Conservation (phyloP, 805 yeast genomes). For the Zygoascus flipseniorum region DNA sequence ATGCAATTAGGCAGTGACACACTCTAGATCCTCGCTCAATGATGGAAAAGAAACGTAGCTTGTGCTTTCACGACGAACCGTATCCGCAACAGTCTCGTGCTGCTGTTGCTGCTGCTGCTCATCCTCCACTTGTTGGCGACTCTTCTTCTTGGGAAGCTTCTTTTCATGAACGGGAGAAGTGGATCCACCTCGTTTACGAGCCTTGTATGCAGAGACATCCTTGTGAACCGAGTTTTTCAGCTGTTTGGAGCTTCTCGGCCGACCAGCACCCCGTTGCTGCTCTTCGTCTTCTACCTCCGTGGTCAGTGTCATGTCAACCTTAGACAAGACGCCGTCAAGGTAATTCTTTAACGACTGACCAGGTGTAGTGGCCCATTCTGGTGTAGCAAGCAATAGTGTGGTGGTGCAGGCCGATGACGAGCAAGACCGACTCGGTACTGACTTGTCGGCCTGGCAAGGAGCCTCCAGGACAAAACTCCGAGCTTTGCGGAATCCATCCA, state of each 20-base stretch:
- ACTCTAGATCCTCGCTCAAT: slow-evolving; percentile 5
- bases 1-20: neutral
- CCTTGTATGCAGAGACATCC: neutral
- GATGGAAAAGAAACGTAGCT: slow-evolving; percentile 12
- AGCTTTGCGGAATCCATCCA: neutral
- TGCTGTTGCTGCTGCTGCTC: neutral
- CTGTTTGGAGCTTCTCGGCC: neutral
- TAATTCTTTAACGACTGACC: slow-evolving; percentile 11
- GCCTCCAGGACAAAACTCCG: neutral
- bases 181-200: neutral
- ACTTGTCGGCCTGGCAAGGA: neutral
- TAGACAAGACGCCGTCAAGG: slow-evolving; percentile 5
- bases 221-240: neutral
- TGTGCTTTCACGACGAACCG: neutral
- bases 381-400: slow-evolving; percentile 6
- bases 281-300: neutral
- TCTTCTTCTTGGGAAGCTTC: neutral
- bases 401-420: slow-evolving; percentile 6
- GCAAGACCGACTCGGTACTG: slow-evolving; percentile 1
- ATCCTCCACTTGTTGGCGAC: neutral
- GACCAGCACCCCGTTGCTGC: neutral
- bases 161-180: neutral
- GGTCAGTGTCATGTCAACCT: neutral
- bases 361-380: slow-evolving; percentile 13
- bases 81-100: neutral